A percentile compares a stretch with the other conserved stretches of the same genome.
Conservation (phyloP, 2,329 filamentous ascomycete genomes). For the Colletotrichum siamense region DNA sequence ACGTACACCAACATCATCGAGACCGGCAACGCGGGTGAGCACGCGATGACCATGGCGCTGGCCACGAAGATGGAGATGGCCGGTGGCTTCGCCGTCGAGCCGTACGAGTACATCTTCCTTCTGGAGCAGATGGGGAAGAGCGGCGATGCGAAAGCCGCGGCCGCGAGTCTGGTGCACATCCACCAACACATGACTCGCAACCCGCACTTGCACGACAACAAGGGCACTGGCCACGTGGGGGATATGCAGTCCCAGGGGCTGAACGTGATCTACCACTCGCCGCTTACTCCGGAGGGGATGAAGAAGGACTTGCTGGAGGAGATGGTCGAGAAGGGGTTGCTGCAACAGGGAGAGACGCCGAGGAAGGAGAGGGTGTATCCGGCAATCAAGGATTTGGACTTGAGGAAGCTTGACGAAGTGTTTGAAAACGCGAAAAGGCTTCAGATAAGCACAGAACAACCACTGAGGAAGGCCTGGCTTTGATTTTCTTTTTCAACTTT, state of each 20-base stretch:
- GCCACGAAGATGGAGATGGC: conserved; percentile 1
- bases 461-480: neutral
- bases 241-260: neutral
- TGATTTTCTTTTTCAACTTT: neutral
- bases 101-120: neutral
- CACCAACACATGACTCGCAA: conserved; percentile 4
- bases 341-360: neutral
- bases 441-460: neutral
- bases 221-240: conserved; percentile 5
- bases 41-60: conserved; percentile 1
- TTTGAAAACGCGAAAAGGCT: neutral
- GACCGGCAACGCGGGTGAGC: conserved; percentile 2
- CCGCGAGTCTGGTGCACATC: neutral
- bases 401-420: neutral
- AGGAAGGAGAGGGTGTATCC: neutral
- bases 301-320: neutral
- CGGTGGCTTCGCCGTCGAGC: conserved; percentile 1
- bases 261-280: neutral
- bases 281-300: neutral
- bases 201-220: conserved; percentile 6
- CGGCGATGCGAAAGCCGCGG: neutral
- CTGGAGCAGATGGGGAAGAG: neutral
- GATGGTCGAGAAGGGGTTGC: neutral
- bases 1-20: neutral
- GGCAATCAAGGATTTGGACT: neutral